Conservation (phyloP, 257 asterid species). For the Buddleja alternifolia region DNA sequence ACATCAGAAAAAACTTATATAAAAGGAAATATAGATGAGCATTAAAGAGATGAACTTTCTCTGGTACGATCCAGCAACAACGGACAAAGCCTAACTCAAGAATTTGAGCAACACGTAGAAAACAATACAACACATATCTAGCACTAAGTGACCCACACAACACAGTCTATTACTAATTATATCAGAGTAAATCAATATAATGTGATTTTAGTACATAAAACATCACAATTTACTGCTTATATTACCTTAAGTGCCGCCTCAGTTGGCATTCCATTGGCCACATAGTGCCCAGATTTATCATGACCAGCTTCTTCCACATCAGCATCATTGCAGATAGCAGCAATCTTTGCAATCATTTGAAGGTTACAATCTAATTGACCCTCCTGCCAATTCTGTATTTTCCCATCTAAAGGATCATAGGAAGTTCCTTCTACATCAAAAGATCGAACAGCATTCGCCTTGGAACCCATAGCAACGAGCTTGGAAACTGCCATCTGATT, state of each 20-base stretch:
- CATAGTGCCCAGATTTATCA: conserved; percentile 55
- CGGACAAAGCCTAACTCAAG: not conserved
- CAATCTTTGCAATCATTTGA: conserved; percentile 89
- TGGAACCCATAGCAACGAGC: conserved; percentile 79
- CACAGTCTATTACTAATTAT: not conserved
- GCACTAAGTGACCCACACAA: not conserved
- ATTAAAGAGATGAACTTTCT: not conserved
- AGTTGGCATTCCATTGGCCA: conserved; percentile 92
- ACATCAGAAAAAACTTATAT: not conserved
- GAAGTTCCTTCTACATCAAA: conserved; percentile 84
- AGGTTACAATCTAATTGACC: conserved; percentile 80
- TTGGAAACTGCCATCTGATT: conserved; percentile 97
- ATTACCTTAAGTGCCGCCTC: conserved; percentile 97
- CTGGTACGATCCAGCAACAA: not conserved
- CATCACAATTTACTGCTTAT: conserved; percentile 4
- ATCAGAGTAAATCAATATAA: not conserved
- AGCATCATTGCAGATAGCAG: conserved; percentile 96
- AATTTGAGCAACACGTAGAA: not conserved
- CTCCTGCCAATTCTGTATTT: conserved; percentile 71
- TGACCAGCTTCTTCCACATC: conserved; percentile 80
- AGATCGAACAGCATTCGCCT: conserved; percentile 49
- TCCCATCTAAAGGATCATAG: conserved; percentile 90
- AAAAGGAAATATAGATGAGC: conserved; percentile 1
- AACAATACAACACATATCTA: conserved; percentile 5
- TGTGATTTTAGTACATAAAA: not conserved